These are phyloP conservation scores for Cryphonectria naterciae DNA, from an alignment of 2,329 filamentous ascomycete species.

Conservation along the genomic window DNA sequence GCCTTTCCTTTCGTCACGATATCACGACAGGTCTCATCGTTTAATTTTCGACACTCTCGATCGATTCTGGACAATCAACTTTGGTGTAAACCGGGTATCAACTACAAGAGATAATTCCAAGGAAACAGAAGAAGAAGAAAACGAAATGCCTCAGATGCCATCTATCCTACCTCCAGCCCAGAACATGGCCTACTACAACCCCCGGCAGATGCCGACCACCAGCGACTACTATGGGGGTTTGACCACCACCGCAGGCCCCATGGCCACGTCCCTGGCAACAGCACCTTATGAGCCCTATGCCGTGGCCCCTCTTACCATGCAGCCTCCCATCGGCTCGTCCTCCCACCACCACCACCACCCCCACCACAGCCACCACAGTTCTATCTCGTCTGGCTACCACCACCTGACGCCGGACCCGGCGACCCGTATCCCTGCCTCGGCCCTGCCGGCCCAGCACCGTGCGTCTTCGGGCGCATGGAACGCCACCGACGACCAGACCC, in stretches of 20 bases:
- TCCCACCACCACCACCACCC: conserved; percentile 33
- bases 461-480: conserved; percentile 73
- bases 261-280: conserved; percentile 36
- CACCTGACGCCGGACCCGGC: conserved; percentile 47
- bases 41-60: conserved; percentile 6
- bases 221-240: conserved; percentile 40
- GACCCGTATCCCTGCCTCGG: conserved; percentile 39
- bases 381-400: conserved; percentile 30
- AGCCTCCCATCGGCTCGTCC: conserved; percentile 32
- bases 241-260: conserved; percentile 34
- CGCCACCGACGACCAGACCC: conserved; percentile 71
- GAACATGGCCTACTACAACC: conserved; percentile 42
- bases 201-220: conserved; percentile 31
- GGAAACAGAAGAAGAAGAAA: background rate
- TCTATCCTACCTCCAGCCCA: conserved; percentile 30
- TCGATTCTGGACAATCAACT: conserved; percentile 10
- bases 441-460: conserved; percentile 49
- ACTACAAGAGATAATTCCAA: conserved; percentile 25
- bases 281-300: conserved; percentile 40
- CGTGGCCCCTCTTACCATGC: conserved; percentile 39
- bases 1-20: conserved; percentile 28
- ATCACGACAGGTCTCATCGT: conserved; percentile 15
- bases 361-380: conserved; percentile 27
- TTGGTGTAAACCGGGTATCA: background rate
- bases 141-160: conserved; percentile 31